Conservation (phyloP, 208 protist genomes). For the Herpetomonas samuelpessoai region DNA sequence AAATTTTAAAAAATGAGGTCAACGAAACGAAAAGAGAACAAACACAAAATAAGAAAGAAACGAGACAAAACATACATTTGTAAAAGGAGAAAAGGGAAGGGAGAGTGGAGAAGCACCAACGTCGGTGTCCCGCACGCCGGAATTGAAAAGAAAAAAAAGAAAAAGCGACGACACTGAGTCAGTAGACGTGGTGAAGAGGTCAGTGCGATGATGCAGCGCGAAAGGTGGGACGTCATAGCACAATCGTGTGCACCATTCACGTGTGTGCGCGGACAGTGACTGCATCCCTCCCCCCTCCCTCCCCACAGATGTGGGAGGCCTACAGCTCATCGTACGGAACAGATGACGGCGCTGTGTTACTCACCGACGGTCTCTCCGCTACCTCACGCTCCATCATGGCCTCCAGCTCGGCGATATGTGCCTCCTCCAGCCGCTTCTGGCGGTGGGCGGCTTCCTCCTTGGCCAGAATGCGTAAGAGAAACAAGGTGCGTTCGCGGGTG, state of each 20-base stretch:
- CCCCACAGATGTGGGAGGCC: too few relatives aligned
- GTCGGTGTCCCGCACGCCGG: not conserved
- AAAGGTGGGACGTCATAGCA: too few relatives aligned
- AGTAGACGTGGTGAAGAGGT: not conserved
- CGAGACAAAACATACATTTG: not conserved
- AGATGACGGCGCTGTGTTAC: too few relatives aligned
- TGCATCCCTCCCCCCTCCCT: too few relatives aligned
- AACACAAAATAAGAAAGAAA: slow-evolving; percentile 9
- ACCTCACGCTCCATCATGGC: too few relatives aligned
- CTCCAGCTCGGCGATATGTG: too few relatives aligned
- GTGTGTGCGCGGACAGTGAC: too few relatives aligned
- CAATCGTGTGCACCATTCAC: too few relatives aligned
- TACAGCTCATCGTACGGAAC: too few relatives aligned
- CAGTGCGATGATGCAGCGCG: not conserved
- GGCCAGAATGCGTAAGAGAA: slow-evolving; percentile 26
- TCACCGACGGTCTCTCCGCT: too few relatives aligned
- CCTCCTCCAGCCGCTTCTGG: too few relatives aligned
- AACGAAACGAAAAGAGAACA: not conserved
- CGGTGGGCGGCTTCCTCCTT: slow-evolving; percentile 25
- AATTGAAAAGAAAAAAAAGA: slow-evolving; percentile 6
- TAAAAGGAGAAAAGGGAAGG: not conserved
- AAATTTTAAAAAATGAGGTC: not conserved
- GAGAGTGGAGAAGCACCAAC: too few relatives aligned
- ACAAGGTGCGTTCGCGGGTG: slow-evolving; percentile 19
- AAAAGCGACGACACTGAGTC: not conserved